These are phyloP conservation scores for Dendrocalamus latiflorus DNA, from an alignment of 202 grass and related monocot genomes.

Conservation along the genomic window DNA sequence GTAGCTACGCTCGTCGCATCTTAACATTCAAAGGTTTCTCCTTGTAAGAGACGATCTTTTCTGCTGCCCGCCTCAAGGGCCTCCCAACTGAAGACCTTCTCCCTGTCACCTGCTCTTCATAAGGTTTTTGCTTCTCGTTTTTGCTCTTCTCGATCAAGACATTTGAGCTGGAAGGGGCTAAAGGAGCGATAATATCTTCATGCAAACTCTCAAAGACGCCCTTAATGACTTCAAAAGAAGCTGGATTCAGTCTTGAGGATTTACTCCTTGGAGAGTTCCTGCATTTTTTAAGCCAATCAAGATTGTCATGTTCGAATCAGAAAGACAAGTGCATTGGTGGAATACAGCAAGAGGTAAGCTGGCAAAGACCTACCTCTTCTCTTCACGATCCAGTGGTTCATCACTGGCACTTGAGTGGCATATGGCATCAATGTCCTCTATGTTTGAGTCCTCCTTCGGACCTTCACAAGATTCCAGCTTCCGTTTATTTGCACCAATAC, in stretches of 20 bases:
- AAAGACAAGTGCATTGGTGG: not conserved
- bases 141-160: not conserved
- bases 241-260: conserved; percentile 24
- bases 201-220: not conserved
- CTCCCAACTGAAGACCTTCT: conserved; percentile 40
- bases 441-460: no score
- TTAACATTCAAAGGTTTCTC: conserved; percentile 44
- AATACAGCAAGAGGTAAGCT: no score
- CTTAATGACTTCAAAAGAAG: not conserved
- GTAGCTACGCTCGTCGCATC: no score
- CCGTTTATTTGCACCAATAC: no score
- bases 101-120: not conserved
- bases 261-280: conserved; percentile 26
- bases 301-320: conserved; percentile 5
- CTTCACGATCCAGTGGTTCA: no score
- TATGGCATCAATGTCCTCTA: no score
- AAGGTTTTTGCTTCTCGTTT: conserved; percentile 13
- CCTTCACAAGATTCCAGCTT: no score
- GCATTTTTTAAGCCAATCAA: not conserved
- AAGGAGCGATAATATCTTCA: conserved; percentile 13
- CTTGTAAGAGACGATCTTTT: conserved; percentile 58
- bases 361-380: no score
- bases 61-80: conserved; percentile 40
- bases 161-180: conserved; percentile 10
- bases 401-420: no score